These are phyloP conservation scores for Sedum album DNA, from an alignment of 164 flowering plant species.

Conservation along the genomic window DNA sequence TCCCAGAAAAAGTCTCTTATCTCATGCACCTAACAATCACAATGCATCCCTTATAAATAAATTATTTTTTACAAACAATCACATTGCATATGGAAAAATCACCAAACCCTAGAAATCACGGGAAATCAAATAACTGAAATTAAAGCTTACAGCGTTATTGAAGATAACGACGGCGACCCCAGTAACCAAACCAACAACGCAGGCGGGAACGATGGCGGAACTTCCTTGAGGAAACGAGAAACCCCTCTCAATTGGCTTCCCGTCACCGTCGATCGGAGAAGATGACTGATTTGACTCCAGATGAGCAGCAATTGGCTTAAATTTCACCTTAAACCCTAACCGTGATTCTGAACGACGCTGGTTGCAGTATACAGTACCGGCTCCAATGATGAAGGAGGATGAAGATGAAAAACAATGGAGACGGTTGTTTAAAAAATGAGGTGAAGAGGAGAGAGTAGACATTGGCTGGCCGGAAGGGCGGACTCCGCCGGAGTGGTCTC, in stretches of 20 bases:
- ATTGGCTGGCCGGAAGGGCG: slow-evolving; percentile 2
- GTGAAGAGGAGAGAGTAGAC: not conserved
- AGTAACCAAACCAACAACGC: slow-evolving; percentile 68
- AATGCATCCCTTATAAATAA: too few relatives aligned
- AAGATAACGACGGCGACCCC: slow-evolving; percentile 66
- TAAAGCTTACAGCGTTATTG: slow-evolving; percentile 42
- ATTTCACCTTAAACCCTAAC: not conserved
- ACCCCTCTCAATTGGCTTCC: slow-evolving; percentile 10
- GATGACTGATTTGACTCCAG: not conserved
- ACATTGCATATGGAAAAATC: too few relatives aligned
- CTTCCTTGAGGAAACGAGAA: slow-evolving; percentile 49
- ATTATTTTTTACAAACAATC: too few relatives aligned
- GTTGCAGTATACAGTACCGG: not conserved
- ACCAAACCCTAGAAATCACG: too few relatives aligned
- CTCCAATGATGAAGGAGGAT: not conserved
- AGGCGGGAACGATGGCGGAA: slow-evolving; percentile 47
- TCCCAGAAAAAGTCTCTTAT: slow-evolving; percentile 82
- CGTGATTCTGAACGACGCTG: not conserved
- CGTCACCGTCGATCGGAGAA: not conserved
- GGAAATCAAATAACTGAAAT: not conserved
- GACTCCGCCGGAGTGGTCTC: not conserved
- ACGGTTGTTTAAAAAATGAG: not conserved
- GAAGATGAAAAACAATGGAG: not conserved
- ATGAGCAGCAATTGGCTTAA: not conserved
- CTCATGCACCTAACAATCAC: slow-evolving; percentile 87